Percentiles rank a stretch among this genome's conserved stretches.
phyloP scores from a whole-genome alignment of 768 basidiomycete genomes.

The Thelephora aurantiotincta region DNA sequence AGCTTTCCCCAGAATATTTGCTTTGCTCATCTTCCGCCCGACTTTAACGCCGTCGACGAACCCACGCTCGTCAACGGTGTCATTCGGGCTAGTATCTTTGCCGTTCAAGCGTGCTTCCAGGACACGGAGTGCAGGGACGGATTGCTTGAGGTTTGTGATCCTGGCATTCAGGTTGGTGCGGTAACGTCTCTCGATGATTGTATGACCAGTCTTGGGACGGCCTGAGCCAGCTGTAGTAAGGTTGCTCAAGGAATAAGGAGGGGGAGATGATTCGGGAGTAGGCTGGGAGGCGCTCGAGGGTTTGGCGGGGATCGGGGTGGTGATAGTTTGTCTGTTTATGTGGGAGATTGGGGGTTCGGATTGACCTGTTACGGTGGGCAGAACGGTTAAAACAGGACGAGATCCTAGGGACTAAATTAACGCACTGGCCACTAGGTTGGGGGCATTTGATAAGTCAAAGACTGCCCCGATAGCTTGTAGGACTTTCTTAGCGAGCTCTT shows the following conservation, averaged over 20 bases:
- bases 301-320: conserved; percentile 13
- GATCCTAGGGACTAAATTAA: neutral
- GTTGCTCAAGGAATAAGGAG: conserved; percentile 30
- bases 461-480: conserved; percentile 23
- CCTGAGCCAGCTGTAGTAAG: conserved; percentile 13
- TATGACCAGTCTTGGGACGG: conserved; percentile 78
- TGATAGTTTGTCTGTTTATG: conserved; percentile 29
- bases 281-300: conserved; percentile 4
- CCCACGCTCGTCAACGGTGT: conserved; percentile 68
- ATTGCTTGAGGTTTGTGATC: conserved; percentile 64
- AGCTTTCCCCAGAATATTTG: conserved; percentile 80
- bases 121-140: conserved; percentile 74
- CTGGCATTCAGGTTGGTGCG: conserved; percentile 82
- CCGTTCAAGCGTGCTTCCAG: conserved; percentile 41
- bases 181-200: conserved; percentile 80
- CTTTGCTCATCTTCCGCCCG: conserved; percentile 83
- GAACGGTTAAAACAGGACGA: neutral
- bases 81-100: conserved; percentile 16
- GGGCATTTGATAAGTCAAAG: conserved; percentile 14
- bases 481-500: conserved; percentile 23
- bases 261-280: conserved; percentile 16
- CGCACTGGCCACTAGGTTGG: neutral
- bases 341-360: conserved; percentile 37
- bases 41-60: conserved; percentile 89
- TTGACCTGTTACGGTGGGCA: conserved; percentile 8